These are phyloP conservation scores for Exophiala aquamarina DNA, from an alignment of 2,329 filamentous ascomycete genomes.

Conservation along the genomic window DNA sequence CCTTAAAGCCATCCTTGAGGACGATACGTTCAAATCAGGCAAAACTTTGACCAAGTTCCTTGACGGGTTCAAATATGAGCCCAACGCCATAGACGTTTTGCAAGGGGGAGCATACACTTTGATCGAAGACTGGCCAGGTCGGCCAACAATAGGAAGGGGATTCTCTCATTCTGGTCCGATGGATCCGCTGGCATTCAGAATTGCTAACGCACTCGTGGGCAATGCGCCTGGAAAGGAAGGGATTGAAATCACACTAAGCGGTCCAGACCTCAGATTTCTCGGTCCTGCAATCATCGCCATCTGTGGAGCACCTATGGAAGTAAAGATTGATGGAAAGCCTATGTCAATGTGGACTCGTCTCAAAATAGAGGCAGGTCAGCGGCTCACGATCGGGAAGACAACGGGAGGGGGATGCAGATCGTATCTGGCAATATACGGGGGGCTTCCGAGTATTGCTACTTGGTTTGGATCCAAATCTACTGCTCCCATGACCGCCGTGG, in stretches of 20 bases:
- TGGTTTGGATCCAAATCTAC: slow-evolving; percentile 63
- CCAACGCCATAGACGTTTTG: slow-evolving; percentile 56
- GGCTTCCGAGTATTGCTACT: slow-evolving; percentile 54
- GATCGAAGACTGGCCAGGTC: slow-evolving; percentile 59
- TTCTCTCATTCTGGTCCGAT: slow-evolving; percentile 62
- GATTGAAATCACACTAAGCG: slow-evolving; percentile 61
- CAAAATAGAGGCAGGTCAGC: slow-evolving; percentile 52
- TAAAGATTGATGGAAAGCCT: slow-evolving; percentile 49
- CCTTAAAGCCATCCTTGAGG: slow-evolving; percentile 50
- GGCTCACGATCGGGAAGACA: slow-evolving; percentile 56
- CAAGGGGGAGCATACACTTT: slow-evolving; percentile 58
- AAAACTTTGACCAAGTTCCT: slow-evolving; percentile 60
- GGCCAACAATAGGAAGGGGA: slow-evolving; percentile 58
- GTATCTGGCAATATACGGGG: slow-evolving; percentile 60
- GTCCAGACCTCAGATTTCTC: slow-evolving; percentile 59
- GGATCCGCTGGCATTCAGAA: slow-evolving; percentile 58
- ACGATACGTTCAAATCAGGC: slow-evolving; percentile 48
- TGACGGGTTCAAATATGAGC: slow-evolving; percentile 49
- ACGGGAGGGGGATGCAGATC: slow-evolving; percentile 54
- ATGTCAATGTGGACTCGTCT: slow-evolving; percentile 58
- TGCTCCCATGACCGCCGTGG: slow-evolving; percentile 56
- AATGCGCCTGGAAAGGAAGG: slow-evolving; percentile 54
- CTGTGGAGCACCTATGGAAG: slow-evolving; percentile 56
- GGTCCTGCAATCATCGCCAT: slow-evolving; percentile 56
- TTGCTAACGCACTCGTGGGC: slow-evolving; percentile 61